phyloP scores from a whole-genome alignment of 805 yeast species.

The Schwanniomyces occidentalis region DNA sequence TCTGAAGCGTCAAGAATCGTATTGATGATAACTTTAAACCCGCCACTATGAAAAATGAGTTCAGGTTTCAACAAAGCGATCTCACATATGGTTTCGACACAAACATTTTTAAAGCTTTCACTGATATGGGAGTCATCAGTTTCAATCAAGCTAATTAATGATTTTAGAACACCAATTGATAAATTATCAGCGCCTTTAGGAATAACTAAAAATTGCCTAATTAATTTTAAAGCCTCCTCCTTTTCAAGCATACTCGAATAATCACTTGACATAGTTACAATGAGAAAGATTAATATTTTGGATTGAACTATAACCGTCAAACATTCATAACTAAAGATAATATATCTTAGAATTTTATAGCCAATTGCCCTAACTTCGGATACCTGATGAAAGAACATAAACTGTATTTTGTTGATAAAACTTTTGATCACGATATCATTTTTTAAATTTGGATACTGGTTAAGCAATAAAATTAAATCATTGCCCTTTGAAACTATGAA shows the following conservation, averaged over 20 bases:
- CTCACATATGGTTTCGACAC: slow-evolving; percentile 44
- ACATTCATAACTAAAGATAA: slow-evolving; percentile 56
- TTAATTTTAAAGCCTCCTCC: slow-evolving; percentile 71
- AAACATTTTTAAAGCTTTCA: slow-evolving; percentile 43
- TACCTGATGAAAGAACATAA: slow-evolving; percentile 55
- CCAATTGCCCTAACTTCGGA: slow-evolving; percentile 73
- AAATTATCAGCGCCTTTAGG: slow-evolving; percentile 51
- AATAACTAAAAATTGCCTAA: slow-evolving; percentile 60
- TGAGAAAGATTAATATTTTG: slow-evolving; percentile 62
- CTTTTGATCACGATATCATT: slow-evolving; percentile 63
- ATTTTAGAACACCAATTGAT: slow-evolving; percentile 63
- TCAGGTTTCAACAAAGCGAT: slow-evolving; percentile 40
- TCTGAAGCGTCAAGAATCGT: slow-evolving; percentile 37
- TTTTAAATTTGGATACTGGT: slow-evolving; percentile 58
- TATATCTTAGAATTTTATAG: slow-evolving; percentile 68
- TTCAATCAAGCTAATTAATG: slow-evolving; percentile 65
- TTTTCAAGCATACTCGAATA: slow-evolving; percentile 58
- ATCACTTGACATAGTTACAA: slow-evolving; percentile 64
- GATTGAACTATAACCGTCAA: slow-evolving; percentile 52
- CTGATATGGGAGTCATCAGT: slow-evolving; percentile 24
- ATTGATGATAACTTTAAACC: slow-evolving; percentile 51
- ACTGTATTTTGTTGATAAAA: slow-evolving; percentile 58
- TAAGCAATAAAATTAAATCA: slow-evolving; percentile 58
- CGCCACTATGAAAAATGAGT: slow-evolving; percentile 49
- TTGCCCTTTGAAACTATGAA: slow-evolving; percentile 61